These are phyloP conservation scores for Lactarius trivialis DNA, from an alignment of 768 basidiomycete species.

Conservation along the genomic window DNA sequence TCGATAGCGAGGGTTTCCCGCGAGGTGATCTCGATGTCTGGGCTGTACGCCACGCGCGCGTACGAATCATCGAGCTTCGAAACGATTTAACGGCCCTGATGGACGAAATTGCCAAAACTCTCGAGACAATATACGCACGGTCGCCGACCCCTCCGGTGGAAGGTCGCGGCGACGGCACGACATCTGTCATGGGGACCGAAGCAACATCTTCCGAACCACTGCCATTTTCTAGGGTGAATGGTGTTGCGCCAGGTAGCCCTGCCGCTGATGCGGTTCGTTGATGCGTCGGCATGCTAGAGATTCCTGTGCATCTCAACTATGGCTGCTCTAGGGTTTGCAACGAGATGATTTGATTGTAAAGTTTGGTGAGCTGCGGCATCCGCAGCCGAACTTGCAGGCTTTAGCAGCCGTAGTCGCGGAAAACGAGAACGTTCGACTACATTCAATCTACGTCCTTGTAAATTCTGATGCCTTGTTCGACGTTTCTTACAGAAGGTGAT, in stretches of 20 bases:
- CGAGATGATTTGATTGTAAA: conserved; percentile 66
- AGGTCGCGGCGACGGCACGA: conserved; percentile 3
- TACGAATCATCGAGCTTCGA: conserved; percentile 69
- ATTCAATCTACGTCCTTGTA: not conserved
- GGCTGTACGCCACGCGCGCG: conserved; percentile 67
- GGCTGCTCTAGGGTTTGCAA: conserved; percentile 48
- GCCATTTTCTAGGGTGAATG: conserved; percentile 79
- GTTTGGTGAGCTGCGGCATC: conserved; percentile 58
- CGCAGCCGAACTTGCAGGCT: conserved; percentile 52
- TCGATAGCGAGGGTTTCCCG: conserved; percentile 87
- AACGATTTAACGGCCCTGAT: conserved; percentile 70
- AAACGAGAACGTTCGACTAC: conserved; percentile 61
- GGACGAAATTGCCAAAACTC: conserved; percentile 56
- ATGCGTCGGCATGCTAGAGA: not conserved
- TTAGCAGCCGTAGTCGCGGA: conserved; percentile 67
- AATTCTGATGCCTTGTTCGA: not conserved
- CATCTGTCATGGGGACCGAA: not conserved
- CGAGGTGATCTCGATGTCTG: conserved; percentile 81
- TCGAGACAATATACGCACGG: conserved; percentile 65
- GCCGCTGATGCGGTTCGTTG: conserved; percentile 69
- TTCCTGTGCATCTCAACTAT: conserved; percentile 14
- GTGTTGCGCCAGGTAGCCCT: conserved; percentile 74
- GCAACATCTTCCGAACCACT: conserved; percentile 18
- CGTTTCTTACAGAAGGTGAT: conserved; percentile 50
- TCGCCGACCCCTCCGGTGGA: conserved; percentile 23